Conservation (phyloP, 164 flowering plant genomes). For the Euptelea pleiosperma region DNA sequence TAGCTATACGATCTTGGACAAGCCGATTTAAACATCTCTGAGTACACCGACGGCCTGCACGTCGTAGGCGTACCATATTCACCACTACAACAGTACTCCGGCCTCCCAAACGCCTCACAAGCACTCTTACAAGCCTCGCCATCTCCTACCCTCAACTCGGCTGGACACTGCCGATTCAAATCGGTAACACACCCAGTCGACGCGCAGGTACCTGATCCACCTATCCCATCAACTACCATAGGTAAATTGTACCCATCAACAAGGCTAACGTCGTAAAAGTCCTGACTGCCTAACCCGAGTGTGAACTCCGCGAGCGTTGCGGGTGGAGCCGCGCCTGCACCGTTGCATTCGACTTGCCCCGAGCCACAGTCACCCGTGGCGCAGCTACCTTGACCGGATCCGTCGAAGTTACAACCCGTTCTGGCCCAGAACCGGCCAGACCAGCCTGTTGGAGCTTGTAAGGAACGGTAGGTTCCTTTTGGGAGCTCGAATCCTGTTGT, state of each 20-base stretch:
- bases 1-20: conserved; percentile 69
- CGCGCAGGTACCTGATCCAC: conserved; percentile 62
- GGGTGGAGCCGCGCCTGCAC: conserved; percentile 53
- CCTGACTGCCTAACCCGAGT: conserved; percentile 39
- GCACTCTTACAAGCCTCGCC: conserved; percentile 86
- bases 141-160: conserved; percentile 48
- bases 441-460: conserved; percentile 41
- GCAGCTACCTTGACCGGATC: conserved; percentile 42
- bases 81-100: conserved; percentile 77
- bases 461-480: conserved; percentile 11
- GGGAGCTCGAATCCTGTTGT: conserved; percentile 64
- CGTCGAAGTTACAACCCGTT: conserved; percentile 52
- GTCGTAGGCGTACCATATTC: conserved; percentile 41
- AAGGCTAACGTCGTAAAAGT: conserved; percentile 81
- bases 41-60: conserved; percentile 58
- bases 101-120: conserved; percentile 71
- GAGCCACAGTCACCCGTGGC: conserved; percentile 63
- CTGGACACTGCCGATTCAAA: conserved; percentile 63
- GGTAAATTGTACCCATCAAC: conserved; percentile 90
- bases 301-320: conserved; percentile 72
- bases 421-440: conserved; percentile 76
- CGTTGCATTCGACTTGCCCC: conserved; percentile 49
- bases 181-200: conserved; percentile 65
- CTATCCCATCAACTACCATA: conserved; percentile 49
- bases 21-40: conserved; percentile 52